Percentiles rank a stretch among this genome's conserved stretches.
These are phyloP conservation scores for Sugiyamaella castrensis DNA, from an alignment of 1,139 yeast species.

Conservation along the genomic window DNA sequence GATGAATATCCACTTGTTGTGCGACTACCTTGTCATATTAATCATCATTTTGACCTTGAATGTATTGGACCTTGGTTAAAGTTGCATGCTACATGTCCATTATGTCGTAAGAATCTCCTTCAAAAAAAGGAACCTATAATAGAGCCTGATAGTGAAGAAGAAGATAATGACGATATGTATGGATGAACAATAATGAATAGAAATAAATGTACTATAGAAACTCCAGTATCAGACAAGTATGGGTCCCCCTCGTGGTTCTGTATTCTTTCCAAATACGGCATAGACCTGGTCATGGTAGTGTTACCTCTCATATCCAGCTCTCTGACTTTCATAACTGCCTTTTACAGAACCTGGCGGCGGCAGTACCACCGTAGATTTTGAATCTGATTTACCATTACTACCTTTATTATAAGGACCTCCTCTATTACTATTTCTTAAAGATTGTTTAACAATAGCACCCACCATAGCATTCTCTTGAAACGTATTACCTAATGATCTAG, in stretches of 20 bases:
- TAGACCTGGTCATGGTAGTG: no score
- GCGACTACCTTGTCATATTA: constrained; percentile 65
- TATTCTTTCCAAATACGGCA: no score
- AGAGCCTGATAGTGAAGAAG: constrained; percentile 60
- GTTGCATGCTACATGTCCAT: constrained; percentile 78
- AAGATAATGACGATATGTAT: constrained; percentile 74
- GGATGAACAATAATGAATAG: constrained; percentile 42
- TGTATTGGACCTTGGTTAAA: constrained; percentile 90
- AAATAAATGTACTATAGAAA: not conserved
- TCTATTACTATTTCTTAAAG: constrained; percentile 36
- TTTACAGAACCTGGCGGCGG: constrained; percentile 21
- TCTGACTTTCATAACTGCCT: constrained; percentile 21
- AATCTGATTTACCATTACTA: no score
- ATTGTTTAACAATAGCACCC: constrained; percentile 54
- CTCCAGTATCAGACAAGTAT: not conserved
- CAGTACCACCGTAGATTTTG: not conserved
- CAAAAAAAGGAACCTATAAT: constrained; percentile 46
- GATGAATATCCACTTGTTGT: constrained; percentile 82
- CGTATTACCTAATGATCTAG: constrained; percentile 47
- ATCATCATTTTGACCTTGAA: constrained; percentile 80
- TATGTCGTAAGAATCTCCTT: constrained; percentile 73
- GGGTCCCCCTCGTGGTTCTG: no score
- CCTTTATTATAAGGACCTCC: no score
- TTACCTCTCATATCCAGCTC: constrained; percentile 9
- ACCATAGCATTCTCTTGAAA: constrained; percentile 52